These are phyloP conservation scores for Talaromyces sp. DNA, from an alignment of 2,329 filamentous ascomycete species.

Conservation along the genomic window DNA sequence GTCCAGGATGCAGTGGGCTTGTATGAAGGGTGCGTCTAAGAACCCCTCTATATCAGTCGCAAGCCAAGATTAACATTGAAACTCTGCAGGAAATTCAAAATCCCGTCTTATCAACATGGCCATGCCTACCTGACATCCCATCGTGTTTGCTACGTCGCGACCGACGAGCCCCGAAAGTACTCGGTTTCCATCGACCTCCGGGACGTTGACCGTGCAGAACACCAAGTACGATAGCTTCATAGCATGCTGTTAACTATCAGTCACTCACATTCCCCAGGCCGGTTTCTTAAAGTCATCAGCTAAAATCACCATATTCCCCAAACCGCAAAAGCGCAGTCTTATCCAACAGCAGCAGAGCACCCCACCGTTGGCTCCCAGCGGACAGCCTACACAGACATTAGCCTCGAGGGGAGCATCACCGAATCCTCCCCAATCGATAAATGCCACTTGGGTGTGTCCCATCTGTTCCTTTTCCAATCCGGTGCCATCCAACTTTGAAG, in stretches of 20 bases:
- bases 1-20: slow-evolving; percentile 96
- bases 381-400: slow-evolving; percentile 25
- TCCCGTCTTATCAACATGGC: slow-evolving; percentile 88
- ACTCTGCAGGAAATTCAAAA: slow-evolving; percentile 75
- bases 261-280: slow-evolving; percentile 49
- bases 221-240: slow-evolving; percentile 56
- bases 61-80: slow-evolving; percentile 8
- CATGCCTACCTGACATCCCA: slow-evolving; percentile 96
- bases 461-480: slow-evolving; percentile 95
- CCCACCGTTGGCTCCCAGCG: slow-evolving; percentile 32
- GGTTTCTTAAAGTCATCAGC: slow-evolving; percentile 92
- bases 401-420: slow-evolving; percentile 29
- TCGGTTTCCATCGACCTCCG: slow-evolving; percentile 83
- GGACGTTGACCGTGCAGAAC: slow-evolving; percentile 84
- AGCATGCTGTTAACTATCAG: slow-evolving; percentile 1
- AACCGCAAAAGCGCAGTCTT: slow-evolving; percentile 63
- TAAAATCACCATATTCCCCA: slow-evolving; percentile 85
- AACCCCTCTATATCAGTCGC: slow-evolving; percentile 1
- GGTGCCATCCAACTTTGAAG: slow-evolving; percentile 89
- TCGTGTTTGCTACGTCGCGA: slow-evolving; percentile 90
- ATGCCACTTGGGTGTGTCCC: slow-evolving; percentile 88
- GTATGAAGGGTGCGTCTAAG: slow-evolving; percentile 77
- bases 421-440: slow-evolving; percentile 32
- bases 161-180: slow-evolving; percentile 74
- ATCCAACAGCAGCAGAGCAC: slow-evolving; percentile 44